Base-by-base conservation (phyloP, 768 basidiomycete genomes). In the Suillus americanus region DNA sequence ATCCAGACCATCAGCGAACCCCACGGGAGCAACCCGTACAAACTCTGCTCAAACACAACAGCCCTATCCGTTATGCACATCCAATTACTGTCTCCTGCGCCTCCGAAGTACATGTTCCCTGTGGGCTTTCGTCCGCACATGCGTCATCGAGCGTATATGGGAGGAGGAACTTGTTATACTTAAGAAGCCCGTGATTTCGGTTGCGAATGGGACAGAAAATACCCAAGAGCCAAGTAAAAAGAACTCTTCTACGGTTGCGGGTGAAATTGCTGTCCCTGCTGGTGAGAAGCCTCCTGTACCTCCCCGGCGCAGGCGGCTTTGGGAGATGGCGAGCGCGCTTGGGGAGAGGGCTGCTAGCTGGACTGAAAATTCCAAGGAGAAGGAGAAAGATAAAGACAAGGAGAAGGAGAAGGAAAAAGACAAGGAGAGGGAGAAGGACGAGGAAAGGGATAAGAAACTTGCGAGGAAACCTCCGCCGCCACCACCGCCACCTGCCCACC, bases 71-170 rank as follows among this genome's bases (percentile, higher is more conserved):
- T 79, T 97, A 3, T 97, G 95, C 71, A 79, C 84, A 13, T 86
- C 85, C 20, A 89, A 91, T n/a, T 97, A 94, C 89, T 97, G 95
- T 74, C 80, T 97, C 18, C 79, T 84, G 6, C 86, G 95, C 9
- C 80, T 97, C 23, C 86, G 95, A 14, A 83, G 89, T 43, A 94
- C 95, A n/a, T 96, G 94, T 75, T 90, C 89, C 5, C 79, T 97
- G 16, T 97, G 95, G 94, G 86, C 90, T 20, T 97, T 92, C 70
- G 88, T 97, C 60, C 86, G 94, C 28, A 88, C 86, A 0, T 86
- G 90, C 12, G 80, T 97, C 62, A 81, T 97, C 23, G 93, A 95
- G 65, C 90, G 89, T 68, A 80, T 97, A 6, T 97, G 95, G 95
- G 90, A 94, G 63, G 95, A 96, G 67, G 92, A 89, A 63, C 70